Conservation (phyloP, 2,329 filamentous ascomycete species). For the Magnaporthiopsis incrustans region DNA sequence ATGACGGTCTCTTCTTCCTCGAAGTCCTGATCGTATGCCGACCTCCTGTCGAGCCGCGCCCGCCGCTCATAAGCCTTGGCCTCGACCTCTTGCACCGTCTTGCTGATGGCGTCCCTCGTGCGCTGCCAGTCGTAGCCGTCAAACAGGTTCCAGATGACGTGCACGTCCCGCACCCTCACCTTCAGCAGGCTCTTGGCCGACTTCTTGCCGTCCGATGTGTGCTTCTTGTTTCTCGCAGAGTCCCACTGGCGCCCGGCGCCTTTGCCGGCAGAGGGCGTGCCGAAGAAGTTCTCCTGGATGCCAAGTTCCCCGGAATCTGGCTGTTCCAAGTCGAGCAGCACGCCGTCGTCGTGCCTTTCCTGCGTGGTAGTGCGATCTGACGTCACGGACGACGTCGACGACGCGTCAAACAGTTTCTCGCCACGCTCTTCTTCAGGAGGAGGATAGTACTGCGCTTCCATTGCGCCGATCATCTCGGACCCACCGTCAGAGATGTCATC, state of each 20-base stretch:
- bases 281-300: constrained; percentile 74
- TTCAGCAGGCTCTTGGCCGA: constrained; percentile 61
- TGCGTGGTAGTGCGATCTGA: constrained; percentile 31
- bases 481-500: constrained; percentile 4
- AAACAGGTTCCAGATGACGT: constrained; percentile 95
- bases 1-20: constrained; percentile 81
- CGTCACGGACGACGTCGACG: constrained; percentile 25
- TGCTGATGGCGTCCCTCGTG: constrained; percentile 77
- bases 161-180: constrained; percentile 74
- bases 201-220: constrained; percentile 45
- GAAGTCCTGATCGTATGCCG: constrained; percentile 50
- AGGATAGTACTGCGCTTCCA: constrained; percentile 3
- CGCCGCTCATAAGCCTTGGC: constrained; percentile 69
- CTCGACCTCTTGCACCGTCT: constrained; percentile 84
- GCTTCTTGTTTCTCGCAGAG: constrained; percentile 67
- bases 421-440: constrained; percentile 20
- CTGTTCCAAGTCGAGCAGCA: constrained; percentile 25
- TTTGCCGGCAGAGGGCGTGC: constrained; percentile 48
- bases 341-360: constrained; percentile 37
- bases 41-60: constrained; percentile 46
- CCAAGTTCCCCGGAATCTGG: constrained; percentile 55
- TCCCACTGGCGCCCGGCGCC: constrained; percentile 74
- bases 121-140: constrained; percentile 95
- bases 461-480: neutral
- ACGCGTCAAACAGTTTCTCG: constrained; percentile 41